phyloP scores from a whole-genome alignment of 2,329 filamentous ascomycete species.

The Colletotrichum agaves region DNA sequence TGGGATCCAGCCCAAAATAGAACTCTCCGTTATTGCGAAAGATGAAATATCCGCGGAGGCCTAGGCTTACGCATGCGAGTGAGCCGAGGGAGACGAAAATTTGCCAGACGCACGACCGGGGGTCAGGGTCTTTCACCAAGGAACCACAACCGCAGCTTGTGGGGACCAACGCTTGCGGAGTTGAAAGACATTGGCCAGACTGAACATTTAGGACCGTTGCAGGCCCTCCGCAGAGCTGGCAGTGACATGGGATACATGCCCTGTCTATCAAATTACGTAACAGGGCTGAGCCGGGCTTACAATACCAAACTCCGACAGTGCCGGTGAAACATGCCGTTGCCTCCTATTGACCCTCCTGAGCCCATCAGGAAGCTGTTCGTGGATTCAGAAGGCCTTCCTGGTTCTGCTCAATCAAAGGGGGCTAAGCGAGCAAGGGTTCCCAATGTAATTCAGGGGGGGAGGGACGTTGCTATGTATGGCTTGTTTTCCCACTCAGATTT shows the following conservation, averaged over 20 bases:
- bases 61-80: not conserved
- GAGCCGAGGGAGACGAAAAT: slow-evolving; percentile 6
- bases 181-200: slow-evolving; percentile 2
- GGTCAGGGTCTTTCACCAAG: not conserved
- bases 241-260: not conserved
- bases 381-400: not conserved
- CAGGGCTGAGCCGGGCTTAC: slow-evolving; percentile 2
- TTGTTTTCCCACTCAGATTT: not conserved
- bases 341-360: not conserved
- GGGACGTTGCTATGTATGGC: not conserved
- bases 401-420: not conserved
- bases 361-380: not conserved
- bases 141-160: slow-evolving; percentile 14
- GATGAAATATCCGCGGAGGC: slow-evolving; percentile 11
- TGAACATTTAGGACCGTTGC: not conserved
- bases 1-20: slow-evolving; percentile 7
- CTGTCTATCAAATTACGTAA: not conserved
- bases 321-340: not conserved
- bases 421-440: slow-evolving; percentile 3
- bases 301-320: not conserved
- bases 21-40: slow-evolving; percentile 10
- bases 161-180: not conserved
- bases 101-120: slow-evolving; percentile 23
- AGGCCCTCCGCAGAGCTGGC: not conserved
- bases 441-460: slow-evolving; percentile 12